These are phyloP conservation scores for Yamagishiella unicocca DNA, from an alignment of 139 green algal genomes.

Conservation along the genomic window DNA sequence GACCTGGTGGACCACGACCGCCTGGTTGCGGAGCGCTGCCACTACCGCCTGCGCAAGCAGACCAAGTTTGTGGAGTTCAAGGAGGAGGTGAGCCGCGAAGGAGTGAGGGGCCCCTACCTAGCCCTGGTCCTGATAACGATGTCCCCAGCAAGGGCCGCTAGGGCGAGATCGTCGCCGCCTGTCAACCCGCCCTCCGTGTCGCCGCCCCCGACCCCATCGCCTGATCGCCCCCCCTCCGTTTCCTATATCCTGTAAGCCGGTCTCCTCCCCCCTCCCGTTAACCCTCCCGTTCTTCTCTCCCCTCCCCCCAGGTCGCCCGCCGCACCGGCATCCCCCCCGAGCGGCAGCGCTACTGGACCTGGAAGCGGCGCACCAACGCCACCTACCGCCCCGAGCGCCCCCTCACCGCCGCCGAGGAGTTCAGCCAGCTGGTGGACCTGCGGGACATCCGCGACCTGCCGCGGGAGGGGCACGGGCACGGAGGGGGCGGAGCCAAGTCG, in stretches of 20 bases:
- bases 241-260: too few relatives aligned
- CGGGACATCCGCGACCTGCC: constrained; percentile 55
- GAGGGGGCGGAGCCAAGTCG: neutral
- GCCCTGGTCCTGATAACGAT: too few relatives aligned
- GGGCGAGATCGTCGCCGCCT: too few relatives aligned
- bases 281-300: neutral
- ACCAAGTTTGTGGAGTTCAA: constrained; percentile 87
- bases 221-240: too few relatives aligned
- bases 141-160: too few relatives aligned
- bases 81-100: constrained; percentile 39
- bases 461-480: neutral
- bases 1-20: constrained; percentile 93
- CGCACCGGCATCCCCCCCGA: constrained; percentile 79
- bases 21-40: constrained; percentile 69
- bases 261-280: neutral
- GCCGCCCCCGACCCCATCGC: too few relatives aligned
- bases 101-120: neutral
- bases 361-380: constrained; percentile 84
- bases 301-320: constrained; percentile 61
- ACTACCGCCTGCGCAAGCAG: constrained; percentile 85
- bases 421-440: constrained; percentile 65
- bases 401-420: constrained; percentile 72
- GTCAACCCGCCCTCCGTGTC: too few relatives aligned
- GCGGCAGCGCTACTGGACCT: constrained; percentile 94
- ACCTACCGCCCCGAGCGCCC: constrained; percentile 76